Conservation (phyloP, 306 rosid genomes). For the Canavalia gladiata region DNA sequence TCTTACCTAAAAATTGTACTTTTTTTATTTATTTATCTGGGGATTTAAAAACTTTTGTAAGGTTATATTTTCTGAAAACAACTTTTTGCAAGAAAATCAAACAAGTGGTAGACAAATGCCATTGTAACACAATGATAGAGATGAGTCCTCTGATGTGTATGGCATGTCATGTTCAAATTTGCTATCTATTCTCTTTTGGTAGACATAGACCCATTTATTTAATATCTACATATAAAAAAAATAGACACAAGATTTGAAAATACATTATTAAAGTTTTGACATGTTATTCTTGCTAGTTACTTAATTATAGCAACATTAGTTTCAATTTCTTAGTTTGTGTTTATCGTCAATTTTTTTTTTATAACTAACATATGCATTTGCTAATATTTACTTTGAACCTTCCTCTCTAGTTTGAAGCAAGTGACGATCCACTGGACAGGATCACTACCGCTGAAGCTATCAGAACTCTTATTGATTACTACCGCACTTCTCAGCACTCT, state of each 20-base stretch:
- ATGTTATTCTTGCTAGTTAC: neutral
- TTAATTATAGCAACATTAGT: constrained; percentile 4
- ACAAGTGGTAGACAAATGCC: neutral
- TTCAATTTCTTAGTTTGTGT: neutral
- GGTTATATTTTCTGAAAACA: too few species aligned
- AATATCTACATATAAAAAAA: too few species aligned
- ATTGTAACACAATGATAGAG: neutral
- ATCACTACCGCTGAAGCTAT: constrained; percentile 87
- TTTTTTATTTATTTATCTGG: too few species aligned
- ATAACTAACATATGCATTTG: neutral
- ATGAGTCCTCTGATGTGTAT: too few species aligned
- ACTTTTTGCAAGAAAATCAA: neutral
- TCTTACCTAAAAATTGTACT: neutral
- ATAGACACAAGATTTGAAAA: too few species aligned
- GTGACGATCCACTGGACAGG: constrained; percentile 91
- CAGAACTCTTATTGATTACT: constrained; percentile 71
- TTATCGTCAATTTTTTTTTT: constrained; percentile 1
- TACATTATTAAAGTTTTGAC: too few species aligned
- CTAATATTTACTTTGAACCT: constrained; percentile 34
- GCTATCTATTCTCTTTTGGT: too few species aligned
- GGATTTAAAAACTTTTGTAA: too few species aligned
- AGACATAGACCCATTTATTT: too few species aligned
- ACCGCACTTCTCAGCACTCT: constrained; percentile 76
- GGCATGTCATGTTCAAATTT: too few species aligned
- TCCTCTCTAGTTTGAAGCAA: constrained; percentile 69